Evolutionary conservation across 768 basidiomycete species (phyloP).

Genomic region (Clitopilus hobsonii): DNA sequence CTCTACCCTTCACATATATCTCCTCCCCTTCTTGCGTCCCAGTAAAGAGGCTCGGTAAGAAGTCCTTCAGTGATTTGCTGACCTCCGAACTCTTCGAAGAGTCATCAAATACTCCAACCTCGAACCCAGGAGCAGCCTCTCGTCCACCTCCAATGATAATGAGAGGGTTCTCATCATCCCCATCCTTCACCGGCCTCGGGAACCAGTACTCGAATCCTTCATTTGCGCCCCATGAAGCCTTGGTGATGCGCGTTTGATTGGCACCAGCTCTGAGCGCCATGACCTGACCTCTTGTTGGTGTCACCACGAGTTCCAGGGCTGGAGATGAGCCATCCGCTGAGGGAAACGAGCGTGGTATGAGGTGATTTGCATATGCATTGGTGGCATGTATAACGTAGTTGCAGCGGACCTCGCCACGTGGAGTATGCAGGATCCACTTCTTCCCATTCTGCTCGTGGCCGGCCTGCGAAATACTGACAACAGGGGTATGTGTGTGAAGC

Average conservation of each 20-base stretch:
- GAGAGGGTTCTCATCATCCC: conserved; percentile 38
- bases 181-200: conserved; percentile 46
- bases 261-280: conserved; percentile 36
- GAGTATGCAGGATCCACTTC: conserved; percentile 55
- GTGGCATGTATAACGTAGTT: conserved; percentile 78
- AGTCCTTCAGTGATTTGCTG: conserved; percentile 46
- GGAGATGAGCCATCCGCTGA: conserved; percentile 25
- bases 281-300: conserved; percentile 73
- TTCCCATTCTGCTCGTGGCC: conserved; percentile 6
- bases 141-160: conserved; percentile 74
- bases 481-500: conserved; percentile 75
- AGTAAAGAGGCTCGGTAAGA: conserved; percentile 56
- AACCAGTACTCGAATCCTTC: conserved; percentile 78
- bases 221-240: conserved; percentile 42
- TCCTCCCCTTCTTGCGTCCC: conserved; percentile 19
- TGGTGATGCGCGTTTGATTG: conserved; percentile 32
- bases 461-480: conserved; percentile 34
- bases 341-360: conserved; percentile 58
- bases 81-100: conserved; percentile 42
- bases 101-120: conserved; percentile 56
- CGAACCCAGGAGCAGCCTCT: conserved; percentile 38
- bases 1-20: conserved; percentile 34
- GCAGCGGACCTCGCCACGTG: conserved; percentile 60
- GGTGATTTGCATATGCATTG: conserved; percentile 75
- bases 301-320: conserved; percentile 34